phyloP scores from a whole-genome alignment of 2,329 filamentous ascomycete species.

The Tolypocladium guangdongense region DNA sequence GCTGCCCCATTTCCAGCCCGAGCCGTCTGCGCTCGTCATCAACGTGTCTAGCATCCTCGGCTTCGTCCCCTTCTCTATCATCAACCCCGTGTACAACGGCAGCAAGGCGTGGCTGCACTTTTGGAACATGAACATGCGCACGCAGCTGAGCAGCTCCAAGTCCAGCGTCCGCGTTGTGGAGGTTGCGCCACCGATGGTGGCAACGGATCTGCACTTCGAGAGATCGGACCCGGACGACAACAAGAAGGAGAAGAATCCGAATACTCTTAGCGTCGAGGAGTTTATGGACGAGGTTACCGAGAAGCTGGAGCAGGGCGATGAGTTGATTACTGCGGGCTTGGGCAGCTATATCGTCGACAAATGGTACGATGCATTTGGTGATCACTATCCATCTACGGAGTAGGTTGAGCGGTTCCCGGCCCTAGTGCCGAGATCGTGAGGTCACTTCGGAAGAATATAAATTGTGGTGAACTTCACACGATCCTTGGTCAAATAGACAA shows the following conservation, averaged over 20 bases:
- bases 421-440: too few species aligned
- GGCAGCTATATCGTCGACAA: slow-evolving; percentile 24
- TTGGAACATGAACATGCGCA: slow-evolving; percentile 42
- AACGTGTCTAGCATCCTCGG: slow-evolving; percentile 44
- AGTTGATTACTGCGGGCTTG: slow-evolving; percentile 36
- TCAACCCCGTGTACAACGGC: slow-evolving; percentile 49
- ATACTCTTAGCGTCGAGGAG: slow-evolving; percentile 34
- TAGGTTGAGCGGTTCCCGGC: too few species aligned
- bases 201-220: slow-evolving; percentile 44
- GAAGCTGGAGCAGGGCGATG: slow-evolving; percentile 34
- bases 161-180: slow-evolving; percentile 38
- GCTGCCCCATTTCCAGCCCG: slow-evolving; percentile 35
- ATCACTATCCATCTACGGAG: slow-evolving; percentile 3
- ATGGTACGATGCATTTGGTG: slow-evolving; percentile 32
- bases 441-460: neutral
- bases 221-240: slow-evolving; percentile 45
- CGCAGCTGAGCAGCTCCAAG: slow-evolving; percentile 30
- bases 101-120: slow-evolving; percentile 49
- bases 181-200: slow-evolving; percentile 43
- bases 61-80: slow-evolving; percentile 38
- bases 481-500: neutral
- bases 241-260: slow-evolving; percentile 41
- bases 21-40: slow-evolving; percentile 32
- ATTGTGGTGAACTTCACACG: too few species aligned
- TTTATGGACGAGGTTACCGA: slow-evolving; percentile 37